Base-by-base conservation (phyloP, 108 stramenopile species). In the Mediolabrus comicus region DNA sequence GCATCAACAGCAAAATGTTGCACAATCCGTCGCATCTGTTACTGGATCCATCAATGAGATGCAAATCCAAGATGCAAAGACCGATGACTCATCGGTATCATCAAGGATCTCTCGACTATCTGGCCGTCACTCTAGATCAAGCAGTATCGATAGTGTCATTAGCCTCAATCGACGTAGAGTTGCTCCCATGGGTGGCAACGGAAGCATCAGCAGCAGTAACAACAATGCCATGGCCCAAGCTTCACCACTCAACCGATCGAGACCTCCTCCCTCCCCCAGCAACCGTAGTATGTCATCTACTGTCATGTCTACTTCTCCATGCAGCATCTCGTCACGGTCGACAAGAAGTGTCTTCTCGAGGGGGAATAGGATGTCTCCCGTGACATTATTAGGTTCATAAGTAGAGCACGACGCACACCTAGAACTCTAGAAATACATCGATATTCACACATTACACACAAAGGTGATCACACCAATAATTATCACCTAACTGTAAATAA, bases 101-200 rank as follows among this genome's bases (percentile, higher is more conserved):
- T 58, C 57, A 38, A 51, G 53, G 41, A 6, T 52, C n/a, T 58
- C 57, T 58, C 57, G 57, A 8, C 39, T 58, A 43, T 58, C 57
- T 9, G 57, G 57, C 39, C 57, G 35, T 52, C 46, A 43, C 1
- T 52, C 57, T 19, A 43, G 57, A 9, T 52, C 39, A 8, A 52
- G 57, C 57, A 52, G 57, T 52, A 17, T 43, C 54, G 46, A 58
- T 22, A 49, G 46, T n/a, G 22, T 22, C 22, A 22, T 49, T 9
- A 58, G 46, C 14, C 8, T 58, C 8, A 43, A 58, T 41, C 46
- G 57, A 51, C 57, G 46, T 51, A 43, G 46, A 36, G 46, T 43
- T 19, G 49, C 14, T 2, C 57, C 49, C 3, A n/a, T 43, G 0
- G 39, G 57, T 2, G 38, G 7, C 4, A n/a, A n/a, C n/a, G n/a